Evolutionary conservation across 176 grass and related monocot species (phyloP), one percentile per base, ranked within the genome.

Genomic region (Oryza australiensis): DNA sequence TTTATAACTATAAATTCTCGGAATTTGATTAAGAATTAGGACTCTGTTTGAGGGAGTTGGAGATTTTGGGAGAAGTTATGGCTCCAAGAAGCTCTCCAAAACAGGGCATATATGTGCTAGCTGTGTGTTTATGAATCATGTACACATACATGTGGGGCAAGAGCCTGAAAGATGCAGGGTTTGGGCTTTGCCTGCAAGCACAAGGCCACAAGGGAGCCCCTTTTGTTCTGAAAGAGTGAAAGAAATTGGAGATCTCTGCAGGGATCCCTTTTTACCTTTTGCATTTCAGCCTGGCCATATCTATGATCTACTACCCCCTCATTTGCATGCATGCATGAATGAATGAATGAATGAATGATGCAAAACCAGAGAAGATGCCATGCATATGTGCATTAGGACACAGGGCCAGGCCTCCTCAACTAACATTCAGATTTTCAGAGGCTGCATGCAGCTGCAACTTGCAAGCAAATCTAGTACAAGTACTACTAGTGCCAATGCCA

Each of bases 191-290:
- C 53, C 53, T 7, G 62, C 42, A 80, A 80, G 73, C 45, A 66
- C 80, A 84, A 84, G 71, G 11, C 10, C 13, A 13, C 12, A 14
- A 46, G 12, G 65, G 80, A 60, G 83, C 14, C 68, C 29, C 69
- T 80, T 66, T 80, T 59, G 29, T 77, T 63, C 67, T 53, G 62
- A 55, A 64, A 26, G 62, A 73, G 62, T 22, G 29, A n/a, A 29
- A 16, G 7, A 53, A 74, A 53, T 26, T 30, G 74, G 41, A 80
- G 76, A 89, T 89, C 87, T 92, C 87, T 87, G 84, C 81, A 84
- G 87, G 83, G 68, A 74, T 70, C 76, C 7, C 37, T 43, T 89
- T 75, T 86, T 62, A 40, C 55, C 65, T 73, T 90, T 80, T 59
- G 84, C 73, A 82, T 71, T 22, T 41, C 12, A 66, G 67, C 57